Percentiles rank a stretch among this genome's conserved stretches.
phyloP scores from a whole-genome alignment of 495 filamentous ascomycete genomes.

The Penicillium soppii region DNA sequence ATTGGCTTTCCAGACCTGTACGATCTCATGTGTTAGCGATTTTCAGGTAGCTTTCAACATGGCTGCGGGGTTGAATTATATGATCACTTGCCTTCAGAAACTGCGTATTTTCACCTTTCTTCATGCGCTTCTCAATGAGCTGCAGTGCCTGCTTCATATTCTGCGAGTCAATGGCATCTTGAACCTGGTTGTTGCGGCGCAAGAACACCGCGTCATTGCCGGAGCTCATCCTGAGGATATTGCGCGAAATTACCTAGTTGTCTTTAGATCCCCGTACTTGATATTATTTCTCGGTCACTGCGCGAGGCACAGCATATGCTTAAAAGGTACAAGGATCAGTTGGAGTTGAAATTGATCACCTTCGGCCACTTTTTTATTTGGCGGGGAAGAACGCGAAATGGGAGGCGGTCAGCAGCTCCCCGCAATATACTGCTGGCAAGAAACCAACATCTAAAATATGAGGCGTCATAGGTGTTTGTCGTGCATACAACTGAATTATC shows the following conservation, averaged over 20 bases:
- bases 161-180: constrained; percentile 56
- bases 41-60: neutral
- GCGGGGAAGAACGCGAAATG: constrained; percentile 24
- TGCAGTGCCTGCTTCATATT: constrained; percentile 60
- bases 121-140: constrained; percentile 58
- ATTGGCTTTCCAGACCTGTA: constrained; percentile 55
- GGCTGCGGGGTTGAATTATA: neutral
- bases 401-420: constrained; percentile 26
- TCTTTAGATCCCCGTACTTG: neutral
- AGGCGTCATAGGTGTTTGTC: neutral
- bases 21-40: neutral
- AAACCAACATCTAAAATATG: neutral
- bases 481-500: too few species aligned
- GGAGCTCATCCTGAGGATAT: constrained; percentile 26
- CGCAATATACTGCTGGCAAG: constrained; percentile 4
- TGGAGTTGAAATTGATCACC: neutral
- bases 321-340: neutral
- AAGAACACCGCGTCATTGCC: constrained; percentile 46
- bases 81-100: constrained; percentile 36
- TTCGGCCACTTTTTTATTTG: constrained; percentile 21
- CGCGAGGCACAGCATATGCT: constrained; percentile 31
- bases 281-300: constrained; percentile 20
- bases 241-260: neutral
- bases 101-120: constrained; percentile 55
- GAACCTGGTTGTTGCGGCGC: constrained; percentile 57